A percentile compares a stretch with the other conserved stretches of the same genome.
Conservation (phyloP, 176 grass and related monocot genomes). For the Stipa capillata region DNA sequence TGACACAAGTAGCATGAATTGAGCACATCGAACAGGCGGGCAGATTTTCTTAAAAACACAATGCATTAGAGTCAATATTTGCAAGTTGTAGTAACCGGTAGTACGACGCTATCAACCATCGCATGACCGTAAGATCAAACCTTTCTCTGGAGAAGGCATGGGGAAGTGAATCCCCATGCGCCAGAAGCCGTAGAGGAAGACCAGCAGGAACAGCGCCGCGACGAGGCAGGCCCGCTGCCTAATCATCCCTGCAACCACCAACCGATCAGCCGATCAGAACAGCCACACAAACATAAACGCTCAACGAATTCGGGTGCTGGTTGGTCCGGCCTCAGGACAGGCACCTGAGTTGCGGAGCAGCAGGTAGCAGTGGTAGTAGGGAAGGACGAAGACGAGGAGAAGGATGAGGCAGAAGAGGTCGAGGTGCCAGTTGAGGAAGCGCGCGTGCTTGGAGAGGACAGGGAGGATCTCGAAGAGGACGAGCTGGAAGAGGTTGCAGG, state of each 20-base stretch:
- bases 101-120: background rate
- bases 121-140: constrained; percentile 15
- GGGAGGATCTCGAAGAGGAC: constrained; percentile 99
- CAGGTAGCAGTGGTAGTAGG: constrained; percentile 96
- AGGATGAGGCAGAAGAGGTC: constrained; percentile 96
- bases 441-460: constrained; percentile 80
- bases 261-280: constrained; percentile 10
- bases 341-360: constrained; percentile 83
- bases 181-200: constrained; percentile 92
- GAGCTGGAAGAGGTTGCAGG: constrained; percentile 98
- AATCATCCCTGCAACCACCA: constrained; percentile 61
- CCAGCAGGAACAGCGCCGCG: constrained; percentile 62
- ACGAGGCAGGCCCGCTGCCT: constrained; percentile 61
- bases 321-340: background rate
- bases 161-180: constrained; percentile 99
- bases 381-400: constrained; percentile 85
- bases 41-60: background rate
- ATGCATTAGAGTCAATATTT: background rate
- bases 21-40: background rate
- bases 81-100: background rate
- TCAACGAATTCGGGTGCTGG: background rate
- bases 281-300: background rate
- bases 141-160: constrained; percentile 96
- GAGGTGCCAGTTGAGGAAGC: constrained; percentile 97
- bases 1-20: background rate